Conservation (phyloP, 306 rosid genomes). For the Lablab purpureus region DNA sequence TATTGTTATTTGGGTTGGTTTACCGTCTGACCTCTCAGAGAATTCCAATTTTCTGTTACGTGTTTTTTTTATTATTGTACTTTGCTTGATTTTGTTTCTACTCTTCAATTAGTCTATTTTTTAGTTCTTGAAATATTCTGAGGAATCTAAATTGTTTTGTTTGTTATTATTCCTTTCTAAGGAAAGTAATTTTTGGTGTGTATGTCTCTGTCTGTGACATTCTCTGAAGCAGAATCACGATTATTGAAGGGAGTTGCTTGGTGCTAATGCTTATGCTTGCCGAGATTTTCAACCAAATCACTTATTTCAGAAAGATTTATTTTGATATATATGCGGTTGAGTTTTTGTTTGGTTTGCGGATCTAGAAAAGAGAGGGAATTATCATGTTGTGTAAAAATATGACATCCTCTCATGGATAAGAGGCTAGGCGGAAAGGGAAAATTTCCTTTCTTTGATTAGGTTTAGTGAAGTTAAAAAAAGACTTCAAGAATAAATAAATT, state of each 20-base stretch:
- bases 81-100: constrained; percentile 9
- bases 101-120: background rate
- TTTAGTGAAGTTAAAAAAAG: background rate
- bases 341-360: constrained; percentile 33
- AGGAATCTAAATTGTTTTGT: background rate
- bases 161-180: constrained; percentile 7
- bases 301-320: constrained; percentile 12
- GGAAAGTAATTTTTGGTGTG: constrained; percentile 19
- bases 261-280: constrained; percentile 2
- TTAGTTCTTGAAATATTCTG: background rate
- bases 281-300: constrained; percentile 4
- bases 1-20: constrained; percentile 3
- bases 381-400: constrained; percentile 14
- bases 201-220: constrained; percentile 20
- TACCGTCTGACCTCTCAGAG: background rate
- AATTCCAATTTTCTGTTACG: constrained; percentile 22
- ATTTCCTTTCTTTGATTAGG: constrained; percentile 15
- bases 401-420: constrained; percentile 23
- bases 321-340: background rate
- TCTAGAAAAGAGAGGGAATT: constrained; percentile 5
- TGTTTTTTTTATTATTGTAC: constrained; percentile 15
- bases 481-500: background rate
- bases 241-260: constrained; percentile 7
- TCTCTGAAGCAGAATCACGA: background rate
- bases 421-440: background rate